A percentile compares a stretch with the other conserved stretches of the same genome.
These are phyloP conservation scores for Lachancea kluyveri DNA, from an alignment of 805 yeast species.

Conservation along the genomic window DNA sequence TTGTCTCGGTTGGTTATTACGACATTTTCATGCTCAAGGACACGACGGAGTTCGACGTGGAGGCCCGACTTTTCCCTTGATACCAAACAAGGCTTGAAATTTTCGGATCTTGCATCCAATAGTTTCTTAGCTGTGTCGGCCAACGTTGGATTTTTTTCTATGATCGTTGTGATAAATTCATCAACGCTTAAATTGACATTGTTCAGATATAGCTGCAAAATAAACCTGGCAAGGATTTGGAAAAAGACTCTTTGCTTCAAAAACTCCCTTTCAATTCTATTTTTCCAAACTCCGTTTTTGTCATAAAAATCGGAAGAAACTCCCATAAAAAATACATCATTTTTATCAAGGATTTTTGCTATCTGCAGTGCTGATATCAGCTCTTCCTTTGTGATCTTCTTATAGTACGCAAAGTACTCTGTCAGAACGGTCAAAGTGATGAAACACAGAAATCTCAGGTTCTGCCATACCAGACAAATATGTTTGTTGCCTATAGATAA, in stretches of 20 bases:
- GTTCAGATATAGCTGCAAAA: slow-evolving; percentile 9
- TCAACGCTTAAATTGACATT: slow-evolving; percentile 39
- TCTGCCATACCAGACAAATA: slow-evolving; percentile 4
- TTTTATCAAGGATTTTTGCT: slow-evolving; percentile 1
- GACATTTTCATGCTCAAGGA: slow-evolving; percentile 6
- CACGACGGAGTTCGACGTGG: slow-evolving; percentile 13
- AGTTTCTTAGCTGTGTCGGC: slow-evolving; percentile 9
- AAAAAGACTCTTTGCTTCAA: slow-evolving; percentile 3
- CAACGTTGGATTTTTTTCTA: slow-evolving; percentile 56
- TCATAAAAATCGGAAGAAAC: no score
- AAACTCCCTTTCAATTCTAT: slow-evolving; percentile 2
- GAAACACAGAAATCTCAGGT: slow-evolving; percentile 1
- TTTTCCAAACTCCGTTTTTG: slow-evolving; percentile 1
- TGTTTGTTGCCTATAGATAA: not conserved
- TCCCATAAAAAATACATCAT: not conserved
- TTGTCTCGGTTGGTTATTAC: no score
- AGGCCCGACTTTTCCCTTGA: slow-evolving; percentile 25
- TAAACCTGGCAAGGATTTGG: slow-evolving; percentile 5
- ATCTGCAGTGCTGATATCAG: slow-evolving; percentile 3
- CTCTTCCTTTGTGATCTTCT: slow-evolving; percentile 3
- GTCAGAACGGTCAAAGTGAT: slow-evolving; percentile 7
- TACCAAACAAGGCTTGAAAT: slow-evolving; percentile 18
- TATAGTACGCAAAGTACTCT: slow-evolving; percentile 6
- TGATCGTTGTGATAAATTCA: slow-evolving; percentile 58
- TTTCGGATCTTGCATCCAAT: slow-evolving; percentile 19